A percentile compares a stretch with the other conserved stretches of the same genome.
Conservation (phyloP, 2,329 filamentous ascomycete species). For the Aspergillus sp. region DNA sequence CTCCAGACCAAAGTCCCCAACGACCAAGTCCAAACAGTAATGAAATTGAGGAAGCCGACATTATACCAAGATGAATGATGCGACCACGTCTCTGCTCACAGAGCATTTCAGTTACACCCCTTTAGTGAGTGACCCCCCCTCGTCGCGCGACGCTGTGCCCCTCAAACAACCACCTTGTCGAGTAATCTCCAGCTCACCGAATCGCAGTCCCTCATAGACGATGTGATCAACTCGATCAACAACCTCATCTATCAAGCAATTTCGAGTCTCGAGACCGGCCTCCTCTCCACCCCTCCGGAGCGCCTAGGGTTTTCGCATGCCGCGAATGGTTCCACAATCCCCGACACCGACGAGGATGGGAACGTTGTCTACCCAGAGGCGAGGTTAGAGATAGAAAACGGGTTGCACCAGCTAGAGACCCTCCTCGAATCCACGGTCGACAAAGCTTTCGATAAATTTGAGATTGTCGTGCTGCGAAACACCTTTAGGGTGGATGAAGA, state of each 20-base stretch:
- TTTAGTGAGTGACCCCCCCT: conserved; percentile 59
- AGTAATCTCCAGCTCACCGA: conserved; percentile 13
- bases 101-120: conserved; percentile 96
- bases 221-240: conserved; percentile 96
- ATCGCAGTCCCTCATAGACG: conserved; percentile 82
- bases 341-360: conserved; percentile 47
- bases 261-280: conserved; percentile 79
- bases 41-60: not conserved
- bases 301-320: conserved; percentile 72
- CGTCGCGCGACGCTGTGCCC: not conserved
- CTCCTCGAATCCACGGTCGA: conserved; percentile 77
- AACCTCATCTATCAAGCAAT: conserved; percentile 87
- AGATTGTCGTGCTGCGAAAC: conserved; percentile 87
- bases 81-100: conserved; percentile 66
- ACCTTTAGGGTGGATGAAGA: conserved; percentile 72
- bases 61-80: conserved; percentile 40
- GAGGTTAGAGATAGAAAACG: conserved; percentile 78
- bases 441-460: conserved; percentile 80
- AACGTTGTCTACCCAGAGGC: conserved; percentile 49
- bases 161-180: not conserved
- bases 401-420: conserved; percentile 80
- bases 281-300: conserved; percentile 69
- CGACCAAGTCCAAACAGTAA: conserved; percentile 6
- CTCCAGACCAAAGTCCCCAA: too few species aligned
- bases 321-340: conserved; percentile 46